Base-by-base conservation (phyloP, 768 basidiomycete genomes). In the Lactarius sp. region DNA sequence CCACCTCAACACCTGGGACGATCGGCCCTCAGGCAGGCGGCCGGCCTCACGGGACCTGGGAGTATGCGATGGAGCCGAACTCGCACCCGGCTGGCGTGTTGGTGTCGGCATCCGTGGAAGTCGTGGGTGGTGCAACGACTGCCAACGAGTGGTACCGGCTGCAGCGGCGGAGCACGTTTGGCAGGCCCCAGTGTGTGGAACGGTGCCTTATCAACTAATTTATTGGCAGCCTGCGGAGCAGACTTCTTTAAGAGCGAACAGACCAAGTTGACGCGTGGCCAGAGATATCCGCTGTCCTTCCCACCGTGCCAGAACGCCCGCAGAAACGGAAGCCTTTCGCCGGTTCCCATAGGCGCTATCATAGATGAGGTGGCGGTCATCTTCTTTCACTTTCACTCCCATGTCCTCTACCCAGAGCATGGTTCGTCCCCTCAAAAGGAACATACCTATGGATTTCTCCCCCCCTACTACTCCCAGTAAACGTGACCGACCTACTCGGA, bases 201-300 rank as follows among this genome's bases (percentile, higher is more conserved):
- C n/a, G 56, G 60, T 8, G 42, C 53, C 31, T 18, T 65, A 2
- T 67, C 69, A 16, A 70, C 68, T 37, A 67, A 65, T 36, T 68
- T 54, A 13, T 62, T 69, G 0, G 36, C 36, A 6, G 36, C 8
- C 36, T 10, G 36, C 36, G 36, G 36, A 37, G 10, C 1, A 12
- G 36, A 37, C 36, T 37, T 92, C 61, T 68, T 92, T 69, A 92
- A 92, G 79, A 87, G 85, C 71, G 88, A 91, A 69, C 88, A 92
- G 71, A 88, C 88, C 51, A 90, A 91, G 75, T 84, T 81, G 14
- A 83, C 67, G 81, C 13, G 81, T 85, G 63, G 85, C 84, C 73
- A 85, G 85, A 31, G 83, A 85, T 1, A 37, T 37, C 37, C 12
- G 12, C 37, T 37, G 7, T 37, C 37, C 37, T 37, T 12, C 37